phyloP scores from a whole-genome alignment of 495 filamentous ascomycete genomes.

The Astrothelium macrocarpum region DNA sequence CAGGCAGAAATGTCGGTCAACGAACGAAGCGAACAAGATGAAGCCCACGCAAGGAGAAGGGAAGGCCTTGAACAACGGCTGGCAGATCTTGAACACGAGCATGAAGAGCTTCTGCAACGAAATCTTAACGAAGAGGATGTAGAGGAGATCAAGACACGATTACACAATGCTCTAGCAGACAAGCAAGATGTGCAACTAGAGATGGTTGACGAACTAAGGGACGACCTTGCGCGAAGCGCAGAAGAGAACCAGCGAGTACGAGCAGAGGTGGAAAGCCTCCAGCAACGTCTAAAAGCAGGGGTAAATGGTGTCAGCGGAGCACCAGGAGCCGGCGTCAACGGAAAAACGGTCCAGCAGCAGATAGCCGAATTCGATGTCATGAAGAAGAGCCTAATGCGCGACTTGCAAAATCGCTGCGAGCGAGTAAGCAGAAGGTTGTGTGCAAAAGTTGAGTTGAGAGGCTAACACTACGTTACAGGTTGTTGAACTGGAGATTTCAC shows the following conservation, averaged over 20 bases:
- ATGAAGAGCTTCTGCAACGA: slow-evolving; percentile 70
- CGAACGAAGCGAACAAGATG: slow-evolving; percentile 51
- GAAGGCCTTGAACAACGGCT: slow-evolving; percentile 66
- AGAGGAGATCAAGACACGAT: slow-evolving; percentile 67
- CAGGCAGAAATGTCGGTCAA: slow-evolving; percentile 80
- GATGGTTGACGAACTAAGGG: slow-evolving; percentile 60
- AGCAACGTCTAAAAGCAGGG: slow-evolving; percentile 54
- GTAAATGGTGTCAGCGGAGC: slow-evolving; percentile 44
- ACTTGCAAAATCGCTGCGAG: slow-evolving; percentile 96
- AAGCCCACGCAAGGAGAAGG: slow-evolving; percentile 53
- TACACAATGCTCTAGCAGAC: slow-evolving; percentile 65
- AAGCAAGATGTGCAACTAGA: slow-evolving; percentile 61
- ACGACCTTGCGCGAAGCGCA: slow-evolving; percentile 58
- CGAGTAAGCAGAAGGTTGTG: slow-evolving; percentile 39
- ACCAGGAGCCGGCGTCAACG: slow-evolving; percentile 47
- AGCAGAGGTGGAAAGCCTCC: slow-evolving; percentile 62
- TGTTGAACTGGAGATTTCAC: slow-evolving; percentile 91
- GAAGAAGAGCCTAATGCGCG: slow-evolving; percentile 99
- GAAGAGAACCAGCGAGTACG: slow-evolving; percentile 71
- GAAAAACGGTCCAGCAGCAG: slow-evolving; percentile 94
- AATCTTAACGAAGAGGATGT: slow-evolving; percentile 69
- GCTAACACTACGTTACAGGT: slow-evolving; percentile 36
- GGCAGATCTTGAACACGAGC: slow-evolving; percentile 62
- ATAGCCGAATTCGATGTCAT: slow-evolving; percentile 97
- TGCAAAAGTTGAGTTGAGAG: not conserved